These are phyloP conservation scores for Asterionellopsis glacialis DNA, from an alignment of 108 stramenopile species.

Conservation along the genomic window DNA sequence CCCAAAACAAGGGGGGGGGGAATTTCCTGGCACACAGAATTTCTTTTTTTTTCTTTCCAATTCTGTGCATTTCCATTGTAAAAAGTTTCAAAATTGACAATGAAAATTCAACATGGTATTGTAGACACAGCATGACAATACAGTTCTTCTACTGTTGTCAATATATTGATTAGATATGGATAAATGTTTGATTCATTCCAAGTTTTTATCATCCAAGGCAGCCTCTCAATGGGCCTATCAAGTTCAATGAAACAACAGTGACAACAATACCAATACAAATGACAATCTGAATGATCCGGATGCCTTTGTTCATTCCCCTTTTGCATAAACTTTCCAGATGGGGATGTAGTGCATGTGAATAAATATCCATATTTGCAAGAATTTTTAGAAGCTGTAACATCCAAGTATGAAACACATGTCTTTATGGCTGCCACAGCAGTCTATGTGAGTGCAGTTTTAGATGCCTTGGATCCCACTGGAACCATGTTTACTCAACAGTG, in stretches of 20 bases:
- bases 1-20: no score
- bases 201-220: conserved; percentile 63
- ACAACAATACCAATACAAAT: no score
- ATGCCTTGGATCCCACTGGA: conserved; percentile 87
- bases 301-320: conserved; percentile 52
- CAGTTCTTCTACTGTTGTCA: no score
- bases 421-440: conserved; percentile 97
- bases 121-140: no score
- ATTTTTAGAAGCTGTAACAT: conserved; percentile 76
- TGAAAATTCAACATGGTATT: no score
- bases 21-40: no score
- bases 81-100: no score
- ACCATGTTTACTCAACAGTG: conserved; percentile 75
- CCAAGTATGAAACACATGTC: conserved; percentile 87
- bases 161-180: conserved; percentile 99
- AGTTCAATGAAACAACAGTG: conserved; percentile 14
- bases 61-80: no score
- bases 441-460: conserved; percentile 91
- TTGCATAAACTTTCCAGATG: conserved; percentile 68
- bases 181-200: conserved; percentile 97
- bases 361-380: conserved; percentile 90
- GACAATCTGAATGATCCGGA: no score
- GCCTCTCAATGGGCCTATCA: conserved; percentile 36
- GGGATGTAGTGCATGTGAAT: conserved; percentile 90
- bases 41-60: no score